Evolutionary conservation across 371 early-diverging fungal genomes (phyloP).

Genomic region (Mortierella sp.): DNA sequence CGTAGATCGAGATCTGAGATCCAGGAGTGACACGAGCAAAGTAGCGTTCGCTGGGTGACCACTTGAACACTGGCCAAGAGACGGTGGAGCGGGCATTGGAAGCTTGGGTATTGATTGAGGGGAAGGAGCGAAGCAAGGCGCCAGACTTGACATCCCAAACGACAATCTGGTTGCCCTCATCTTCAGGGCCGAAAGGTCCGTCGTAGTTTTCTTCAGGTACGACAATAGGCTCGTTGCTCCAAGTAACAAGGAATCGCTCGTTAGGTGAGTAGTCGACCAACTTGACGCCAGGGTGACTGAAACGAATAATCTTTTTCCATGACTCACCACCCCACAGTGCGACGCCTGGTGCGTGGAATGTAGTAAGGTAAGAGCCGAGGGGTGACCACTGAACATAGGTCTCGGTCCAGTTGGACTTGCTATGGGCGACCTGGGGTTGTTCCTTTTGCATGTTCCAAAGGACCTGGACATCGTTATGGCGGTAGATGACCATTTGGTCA

Average conservation of each 20-base stretch:
- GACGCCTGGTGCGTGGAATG: slow-evolving; percentile 95
- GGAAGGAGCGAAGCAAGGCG: slow-evolving; percentile 89
- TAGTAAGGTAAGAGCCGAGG: slow-evolving; percentile 91
- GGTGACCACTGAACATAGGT: slow-evolving; percentile 96
- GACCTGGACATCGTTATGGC: slow-evolving; percentile 85
- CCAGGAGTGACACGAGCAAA: slow-evolving; percentile 92
- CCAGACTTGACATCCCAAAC: slow-evolving; percentile 96
- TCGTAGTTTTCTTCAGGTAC: slow-evolving; percentile 65
- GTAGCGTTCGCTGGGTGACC: slow-evolving; percentile 94
- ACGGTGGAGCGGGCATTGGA: slow-evolving; percentile 71
- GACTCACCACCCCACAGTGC: slow-evolving; percentile 97
- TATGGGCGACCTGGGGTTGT: slow-evolving; percentile 82
- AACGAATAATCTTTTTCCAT: slow-evolving; percentile 91
- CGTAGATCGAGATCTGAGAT: slow-evolving; percentile 87
- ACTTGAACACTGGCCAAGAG: slow-evolving; percentile 97
- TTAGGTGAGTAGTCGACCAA: slow-evolving; percentile 94
- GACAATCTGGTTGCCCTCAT: slow-evolving; percentile 82
- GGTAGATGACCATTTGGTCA: slow-evolving; percentile 93
- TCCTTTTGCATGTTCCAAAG: slow-evolving; percentile 94
- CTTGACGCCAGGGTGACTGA: slow-evolving; percentile 93
- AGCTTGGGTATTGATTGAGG: slow-evolving; percentile 62
- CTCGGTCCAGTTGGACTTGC: slow-evolving; percentile 92
- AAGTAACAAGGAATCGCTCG: slow-evolving; percentile 94
- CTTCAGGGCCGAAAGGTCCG: slow-evolving; percentile 78
- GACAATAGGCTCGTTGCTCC: slow-evolving; percentile 89